phyloP scores from a whole-genome alignment of 768 basidiomycete species.

The Epithele typhae region DNA sequence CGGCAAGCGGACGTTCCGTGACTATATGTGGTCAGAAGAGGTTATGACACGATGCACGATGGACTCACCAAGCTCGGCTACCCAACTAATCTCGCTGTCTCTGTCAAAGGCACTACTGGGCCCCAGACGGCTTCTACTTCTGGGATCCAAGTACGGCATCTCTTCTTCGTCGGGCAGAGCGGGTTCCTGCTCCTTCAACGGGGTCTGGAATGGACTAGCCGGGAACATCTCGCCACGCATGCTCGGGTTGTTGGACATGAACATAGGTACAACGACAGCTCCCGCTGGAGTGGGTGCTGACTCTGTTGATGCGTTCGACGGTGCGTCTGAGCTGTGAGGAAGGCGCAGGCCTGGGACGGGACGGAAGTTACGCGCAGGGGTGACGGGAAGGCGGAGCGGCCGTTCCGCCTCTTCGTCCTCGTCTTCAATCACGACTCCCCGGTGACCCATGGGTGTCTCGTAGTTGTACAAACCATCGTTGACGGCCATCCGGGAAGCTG shows the following conservation, averaged over 20 bases:
- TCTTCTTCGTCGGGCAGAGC: constrained; percentile 61
- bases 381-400: constrained; percentile 35
- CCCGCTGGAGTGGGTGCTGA: constrained; percentile 33
- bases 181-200: constrained; percentile 66
- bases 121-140: constrained; percentile 20
- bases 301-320: constrained; percentile 43
- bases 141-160: constrained; percentile 33
- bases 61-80: constrained; percentile 63
- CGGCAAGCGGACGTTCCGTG: constrained; percentile 60
- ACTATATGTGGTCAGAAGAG: constrained; percentile 32
- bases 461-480: constrained; percentile 12
- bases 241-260: constrained; percentile 39
- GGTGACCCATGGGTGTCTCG: constrained; percentile 40
- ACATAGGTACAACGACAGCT: constrained; percentile 46
- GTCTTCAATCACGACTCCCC: constrained; percentile 65
- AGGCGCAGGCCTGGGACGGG: constrained; percentile 30
- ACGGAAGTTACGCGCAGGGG: constrained; percentile 37
- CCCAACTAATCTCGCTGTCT: constrained; percentile 67
- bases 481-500: constrained; percentile 4
- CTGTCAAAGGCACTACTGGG: constrained; percentile 19
- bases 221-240: constrained; percentile 59
- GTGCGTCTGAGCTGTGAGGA: constrained; percentile 50
- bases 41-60: neutral
- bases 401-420: constrained; percentile 49
- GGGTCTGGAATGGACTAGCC: constrained; percentile 69